phyloP scores from a whole-genome alignment of 345 rosid species.

The Sapria himalayana region DNA sequence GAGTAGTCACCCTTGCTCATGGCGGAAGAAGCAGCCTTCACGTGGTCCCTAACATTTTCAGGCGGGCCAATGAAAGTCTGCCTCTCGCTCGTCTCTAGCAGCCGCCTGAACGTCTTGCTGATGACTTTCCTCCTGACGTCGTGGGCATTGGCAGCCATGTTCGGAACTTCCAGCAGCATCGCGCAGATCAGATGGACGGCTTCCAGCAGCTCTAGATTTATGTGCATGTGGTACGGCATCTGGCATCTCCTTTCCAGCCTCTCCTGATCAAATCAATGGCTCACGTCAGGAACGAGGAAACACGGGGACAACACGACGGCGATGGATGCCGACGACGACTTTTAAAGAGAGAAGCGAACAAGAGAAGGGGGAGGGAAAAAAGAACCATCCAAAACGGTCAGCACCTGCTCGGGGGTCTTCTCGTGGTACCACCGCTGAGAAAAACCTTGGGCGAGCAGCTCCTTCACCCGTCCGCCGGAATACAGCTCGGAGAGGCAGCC shows the following conservation, averaged over 20 bases:
- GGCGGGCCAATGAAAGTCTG: constrained; percentile 73
- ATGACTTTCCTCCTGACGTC: constrained; percentile 47
- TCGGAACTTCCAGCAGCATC: constrained; percentile 86
- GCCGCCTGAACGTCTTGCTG: constrained; percentile 63
- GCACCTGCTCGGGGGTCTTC: constrained; percentile 93
- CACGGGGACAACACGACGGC: too few species aligned
- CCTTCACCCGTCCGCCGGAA: constrained; percentile 82
- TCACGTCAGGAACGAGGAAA: too few species aligned
- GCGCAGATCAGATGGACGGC: constrained; percentile 80
- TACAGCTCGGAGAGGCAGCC: constrained; percentile 81
- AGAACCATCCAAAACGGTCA: too few species aligned
- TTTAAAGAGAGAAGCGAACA: too few species aligned
- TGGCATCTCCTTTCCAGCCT: constrained; percentile 75
- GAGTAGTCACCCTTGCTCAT: constrained; percentile 56
- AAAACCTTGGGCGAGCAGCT: constrained; percentile 94
- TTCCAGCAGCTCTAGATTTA: constrained; percentile 85
- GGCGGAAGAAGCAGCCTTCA: constrained; percentile 68
- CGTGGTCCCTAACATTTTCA: constrained; percentile 78
- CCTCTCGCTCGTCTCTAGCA: constrained; percentile 58
- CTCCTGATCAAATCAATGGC: constrained; percentile 28
- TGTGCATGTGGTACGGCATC: constrained; percentile 97
- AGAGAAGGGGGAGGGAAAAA: too few species aligned
- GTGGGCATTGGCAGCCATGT: constrained; percentile 60
- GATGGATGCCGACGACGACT: too few species aligned
- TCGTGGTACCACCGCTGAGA: constrained; percentile 82